Percentiles rank a stretch among this genome's conserved stretches.
phyloP scores from a whole-genome alignment of 345 rosid species.

The Mangifera indica region DNA sequence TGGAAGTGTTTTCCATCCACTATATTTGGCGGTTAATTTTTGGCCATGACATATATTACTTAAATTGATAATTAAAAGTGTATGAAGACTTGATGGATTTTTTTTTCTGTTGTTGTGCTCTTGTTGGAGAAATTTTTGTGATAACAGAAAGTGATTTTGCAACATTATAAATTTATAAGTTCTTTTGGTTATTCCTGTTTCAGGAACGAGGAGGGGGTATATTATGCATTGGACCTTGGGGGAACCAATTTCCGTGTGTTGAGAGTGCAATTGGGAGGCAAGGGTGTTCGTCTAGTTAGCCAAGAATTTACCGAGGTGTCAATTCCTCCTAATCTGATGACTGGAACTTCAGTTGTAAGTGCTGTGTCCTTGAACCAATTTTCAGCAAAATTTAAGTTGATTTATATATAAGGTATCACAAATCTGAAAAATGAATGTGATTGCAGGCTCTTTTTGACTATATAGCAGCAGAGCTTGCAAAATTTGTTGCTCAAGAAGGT shows the following conservation, averaged over 20 bases:
- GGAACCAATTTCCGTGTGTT: constrained; percentile 96
- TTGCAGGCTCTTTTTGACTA: constrained; percentile 69
- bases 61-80: no score
- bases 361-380: background rate
- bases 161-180: no score
- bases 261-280: constrained; percentile 84
- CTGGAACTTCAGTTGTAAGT: constrained; percentile 65
- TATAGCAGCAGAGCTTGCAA: constrained; percentile 74
- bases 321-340: constrained; percentile 88
- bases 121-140: background rate
- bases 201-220: constrained; percentile 83
- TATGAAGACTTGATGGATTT: no score
- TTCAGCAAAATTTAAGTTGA: background rate
- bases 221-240: constrained; percentile 94
- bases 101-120: no score
- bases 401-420: background rate
- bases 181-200: background rate
- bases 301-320: constrained; percentile 81
- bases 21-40: no score
- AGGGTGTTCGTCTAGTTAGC: constrained; percentile 49
- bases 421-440: constrained; percentile 19
- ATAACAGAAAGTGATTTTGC: background rate
- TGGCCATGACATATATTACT: no score
- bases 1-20: no score
- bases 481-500: constrained; percentile 74